Evolutionary conservation across 768 basidiomycete species (phyloP), one percentile per base, ranked within the genome.

Genomic region (Lentinula lateritia): DNA sequence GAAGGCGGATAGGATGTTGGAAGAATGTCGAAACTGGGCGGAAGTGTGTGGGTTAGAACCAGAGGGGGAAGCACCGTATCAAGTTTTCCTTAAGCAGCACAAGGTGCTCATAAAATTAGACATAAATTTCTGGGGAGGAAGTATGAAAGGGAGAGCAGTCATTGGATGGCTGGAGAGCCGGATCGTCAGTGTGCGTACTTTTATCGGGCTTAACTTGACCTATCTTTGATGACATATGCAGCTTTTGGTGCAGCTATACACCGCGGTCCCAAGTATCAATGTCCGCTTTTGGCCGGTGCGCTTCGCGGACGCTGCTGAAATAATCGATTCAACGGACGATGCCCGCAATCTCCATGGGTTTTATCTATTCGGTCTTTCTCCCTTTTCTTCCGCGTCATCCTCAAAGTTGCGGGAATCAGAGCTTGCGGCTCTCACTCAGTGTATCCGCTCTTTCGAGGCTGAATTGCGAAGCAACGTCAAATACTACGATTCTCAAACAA

Each of bases 121-220:
- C 42, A 45, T 69, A 6, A 28, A 58, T 18, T 63, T 57, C 50
- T 69, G 68, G 68, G 65, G 67, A 28, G 38, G 62, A 45, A 64
- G 62, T 58, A 61, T 65, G 63, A 54, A 56, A 18, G 66, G 65
- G 23, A 55, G 66, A 15, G 66, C 60, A 35, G 46, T 67, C 3
- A 58, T 69, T 41, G 65, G 68, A 35, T 68, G 58, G 50, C 53
- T 69, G 16, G 67, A 69, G 52, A 67, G 66, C 32, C 62, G 67
- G 35, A 50, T 69, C 13, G 65, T 66, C 20, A 61, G 61, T 48
- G 68, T 69, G 53, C 58, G 65, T 50, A 35, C 18, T 52, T 6
- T 6, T 46, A 16, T 53, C n/a, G 23, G 23, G 18, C 15, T 32
- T 32, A 1, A 10, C 53, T 16, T 43, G 34, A 12, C 15, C 6